These are phyloP conservation scores for Vachellia collinsii DNA, from an alignment of 306 rosid species.

Conservation along the genomic window DNA sequence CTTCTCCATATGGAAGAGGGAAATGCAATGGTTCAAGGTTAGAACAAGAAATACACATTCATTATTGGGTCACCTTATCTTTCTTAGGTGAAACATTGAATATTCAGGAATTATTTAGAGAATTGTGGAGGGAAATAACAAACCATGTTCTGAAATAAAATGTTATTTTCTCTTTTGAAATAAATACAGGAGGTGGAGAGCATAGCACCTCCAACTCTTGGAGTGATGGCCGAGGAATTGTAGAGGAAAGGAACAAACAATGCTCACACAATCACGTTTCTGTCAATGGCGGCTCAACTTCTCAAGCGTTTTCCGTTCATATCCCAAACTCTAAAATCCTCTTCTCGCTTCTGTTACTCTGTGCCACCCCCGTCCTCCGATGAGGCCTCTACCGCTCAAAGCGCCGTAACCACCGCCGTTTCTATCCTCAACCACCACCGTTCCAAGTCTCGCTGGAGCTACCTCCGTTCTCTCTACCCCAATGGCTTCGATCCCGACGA, in stretches of 20 bases:
- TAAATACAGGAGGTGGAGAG: too few species aligned
- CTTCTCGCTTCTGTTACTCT: constrained; percentile 8
- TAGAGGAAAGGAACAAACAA: too few species aligned
- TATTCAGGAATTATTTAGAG: too few species aligned
- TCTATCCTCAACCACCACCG: constrained; percentile 69
- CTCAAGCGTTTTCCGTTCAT: constrained; percentile 34
- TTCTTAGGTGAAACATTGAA: too few species aligned
- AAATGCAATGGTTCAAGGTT: too few species aligned
- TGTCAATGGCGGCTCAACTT: constrained; percentile 45
- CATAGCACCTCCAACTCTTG: neutral
- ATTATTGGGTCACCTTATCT: too few species aligned
- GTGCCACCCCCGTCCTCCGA: constrained; percentile 14
- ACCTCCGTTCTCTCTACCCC: constrained; percentile 57
- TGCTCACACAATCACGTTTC: neutral
- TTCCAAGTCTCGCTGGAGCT: constrained; percentile 74
- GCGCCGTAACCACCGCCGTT: constrained; percentile 40
- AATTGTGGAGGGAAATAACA: too few species aligned
- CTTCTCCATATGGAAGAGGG: too few species aligned
- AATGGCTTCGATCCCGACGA: constrained; percentile 52
- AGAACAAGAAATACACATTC: too few species aligned
- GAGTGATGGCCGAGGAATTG: neutral
- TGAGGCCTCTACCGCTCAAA: neutral
- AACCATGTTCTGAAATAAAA: too few species aligned
- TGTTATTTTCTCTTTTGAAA: too few species aligned
- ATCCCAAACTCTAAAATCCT: constrained; percentile 23